Percentiles rank a stretch among this genome's conserved stretches.
Evolutionary conservation across 2,329 filamentous ascomycete species (phyloP).

Genomic region (Remersonia thermophila): DNA sequence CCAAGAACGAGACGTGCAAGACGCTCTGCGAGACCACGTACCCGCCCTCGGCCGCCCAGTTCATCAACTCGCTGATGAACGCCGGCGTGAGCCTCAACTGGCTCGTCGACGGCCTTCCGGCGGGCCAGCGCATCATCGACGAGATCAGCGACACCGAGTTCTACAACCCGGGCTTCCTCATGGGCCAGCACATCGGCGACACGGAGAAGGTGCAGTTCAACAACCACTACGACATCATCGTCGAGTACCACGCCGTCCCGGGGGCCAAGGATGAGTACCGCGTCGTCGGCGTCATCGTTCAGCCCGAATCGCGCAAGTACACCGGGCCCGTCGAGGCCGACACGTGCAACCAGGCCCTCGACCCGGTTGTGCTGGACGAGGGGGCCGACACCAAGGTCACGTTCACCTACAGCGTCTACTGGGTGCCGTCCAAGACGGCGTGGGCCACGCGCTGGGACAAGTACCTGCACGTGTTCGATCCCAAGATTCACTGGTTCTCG

Average conservation of each 20-base stretch:
- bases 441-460: slow-evolving; percentile 99
- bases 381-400: slow-evolving; percentile 50
- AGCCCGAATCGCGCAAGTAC: slow-evolving; percentile 61
- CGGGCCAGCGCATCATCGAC: slow-evolving; percentile 72
- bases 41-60: slow-evolving; percentile 54
- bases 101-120: slow-evolving; percentile 88
- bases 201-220: slow-evolving; percentile 55
- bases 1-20: slow-evolving; percentile 76
- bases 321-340: slow-evolving; percentile 47
- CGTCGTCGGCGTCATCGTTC: slow-evolving; percentile 84
- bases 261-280: slow-evolving; percentile 57
- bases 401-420: slow-evolving; percentile 89
- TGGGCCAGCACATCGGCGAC: slow-evolving; percentile 47
- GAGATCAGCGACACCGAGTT: slow-evolving; percentile 64
- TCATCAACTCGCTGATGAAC: slow-evolving; percentile 70
- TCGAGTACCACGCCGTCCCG: slow-evolving; percentile 80
- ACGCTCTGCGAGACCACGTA: slow-evolving; percentile 57
- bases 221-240: slow-evolving; percentile 89
- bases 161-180: slow-evolving; percentile 81
- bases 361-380: slow-evolving; percentile 50
- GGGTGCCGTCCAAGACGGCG: slow-evolving; percentile 69
- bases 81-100: slow-evolving; percentile 90
- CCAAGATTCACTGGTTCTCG: slow-evolving; percentile 98
- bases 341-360: slow-evolving; percentile 27
- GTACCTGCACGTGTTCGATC: slow-evolving; percentile 92